Conservation (phyloP, 1,139 yeast species). For the Sugiyamaella japonica region DNA sequence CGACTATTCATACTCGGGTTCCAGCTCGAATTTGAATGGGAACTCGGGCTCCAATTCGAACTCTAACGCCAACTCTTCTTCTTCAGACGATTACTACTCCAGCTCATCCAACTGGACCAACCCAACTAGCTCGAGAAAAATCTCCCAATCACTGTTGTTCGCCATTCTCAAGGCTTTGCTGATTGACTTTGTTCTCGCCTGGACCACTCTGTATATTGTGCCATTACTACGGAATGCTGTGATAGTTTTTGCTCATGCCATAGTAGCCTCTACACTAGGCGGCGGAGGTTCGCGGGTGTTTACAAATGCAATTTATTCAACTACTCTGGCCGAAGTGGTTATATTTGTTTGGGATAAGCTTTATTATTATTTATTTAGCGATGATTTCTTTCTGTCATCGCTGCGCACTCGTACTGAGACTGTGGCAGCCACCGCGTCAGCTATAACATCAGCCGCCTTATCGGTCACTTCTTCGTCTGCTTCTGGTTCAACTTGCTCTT, state of each 20-base stretch:
- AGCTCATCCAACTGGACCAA: slow-evolving; percentile 1
- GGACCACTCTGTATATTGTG: slow-evolving; percentile 31
- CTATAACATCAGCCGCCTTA: neutral
- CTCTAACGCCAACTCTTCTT: neutral
- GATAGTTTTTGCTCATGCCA: slow-evolving; percentile 39
- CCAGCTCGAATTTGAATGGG: slow-evolving; percentile 15
- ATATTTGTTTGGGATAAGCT: slow-evolving; percentile 30
- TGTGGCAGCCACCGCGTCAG: neutral
- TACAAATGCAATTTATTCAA: slow-evolving; percentile 39
- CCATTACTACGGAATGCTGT: slow-evolving; percentile 33
- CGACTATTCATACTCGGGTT: slow-evolving; percentile 13
- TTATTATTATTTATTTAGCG: slow-evolving; percentile 18
- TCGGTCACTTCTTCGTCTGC: neutral
- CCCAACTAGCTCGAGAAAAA: slow-evolving; percentile 1
- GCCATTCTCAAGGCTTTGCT: slow-evolving; percentile 25
- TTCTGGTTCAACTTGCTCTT: neutral
- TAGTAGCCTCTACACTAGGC: slow-evolving; percentile 40
- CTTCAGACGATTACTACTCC: slow-evolving; percentile 5
- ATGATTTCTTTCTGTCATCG: slow-evolving; percentile 15
- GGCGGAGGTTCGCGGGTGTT: slow-evolving; percentile 37
- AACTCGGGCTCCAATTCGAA: slow-evolving; percentile 1
- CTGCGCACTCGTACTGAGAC: neutral
- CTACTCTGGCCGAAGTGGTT: slow-evolving; percentile 34
- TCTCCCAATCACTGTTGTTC: slow-evolving; percentile 10
- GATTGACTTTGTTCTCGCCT: slow-evolving; percentile 30